Base-by-base conservation (phyloP, 805 yeast species). In the Suhomyces canberraensis region DNA sequence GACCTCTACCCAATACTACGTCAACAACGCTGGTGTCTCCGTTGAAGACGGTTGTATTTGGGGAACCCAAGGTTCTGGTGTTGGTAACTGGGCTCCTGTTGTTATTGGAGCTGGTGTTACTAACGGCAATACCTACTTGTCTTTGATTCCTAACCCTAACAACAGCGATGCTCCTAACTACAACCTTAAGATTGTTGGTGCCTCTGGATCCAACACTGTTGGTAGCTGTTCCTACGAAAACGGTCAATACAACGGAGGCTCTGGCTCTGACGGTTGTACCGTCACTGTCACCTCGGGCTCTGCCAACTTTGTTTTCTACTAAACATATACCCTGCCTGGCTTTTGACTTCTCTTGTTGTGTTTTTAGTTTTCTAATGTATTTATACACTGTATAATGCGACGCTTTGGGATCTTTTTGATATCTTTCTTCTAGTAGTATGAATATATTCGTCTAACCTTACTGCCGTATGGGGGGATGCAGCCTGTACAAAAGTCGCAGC, bases 51-150 rank as follows among this genome's bases (percentile, higher is more conserved):
- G 88, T 37, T 82, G 89, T 69, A 58, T 78, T 48, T 82, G 89
- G 89, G 84, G 87, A 55, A 53, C 67, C 25, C 46, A 69, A 8
- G 76, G 78, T 35, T 62, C 78, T 26, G 78, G 75, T 42, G 70
- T 78, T 45, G 88, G 89, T 64, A 82, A 82, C 76, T 82, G 87
- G 86, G 86, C 88, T 36, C 88, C 88, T 48, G 71, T 82, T 40
- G 83, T 78, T 46, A 66, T 84, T 39, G 95, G 95, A 61, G 84
- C 88, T 39, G 95, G 95, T 52, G 72, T 61, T 61, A 69, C 72
- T 31, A 64, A 64, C 42, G 84, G 83, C 41, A 65, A 69, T 49
- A 70, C 84, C 32, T 82, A 81, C 71, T 69, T 82, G 47, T 80
- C 87, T 1, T 67, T 82, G 64, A 82, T 82, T 65, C 88, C 88